phyloP scores from a whole-genome alignment of 2,329 filamentous ascomycete genomes.

The Bimuria novae-zelandiae region DNA sequence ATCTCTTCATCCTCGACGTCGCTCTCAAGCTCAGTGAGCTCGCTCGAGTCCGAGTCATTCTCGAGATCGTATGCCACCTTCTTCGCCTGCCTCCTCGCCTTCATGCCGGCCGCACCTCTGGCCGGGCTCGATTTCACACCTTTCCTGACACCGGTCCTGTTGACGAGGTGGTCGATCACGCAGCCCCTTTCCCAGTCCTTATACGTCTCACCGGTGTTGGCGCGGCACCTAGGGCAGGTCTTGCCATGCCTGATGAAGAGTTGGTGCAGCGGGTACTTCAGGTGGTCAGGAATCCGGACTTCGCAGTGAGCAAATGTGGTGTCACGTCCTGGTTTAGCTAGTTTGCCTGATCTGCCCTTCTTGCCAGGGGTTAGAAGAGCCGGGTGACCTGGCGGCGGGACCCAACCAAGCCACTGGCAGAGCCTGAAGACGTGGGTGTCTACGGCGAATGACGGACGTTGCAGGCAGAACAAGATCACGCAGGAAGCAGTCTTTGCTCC shows the following conservation, averaged over 20 bases:
- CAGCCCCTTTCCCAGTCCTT: slow-evolving; percentile 68
- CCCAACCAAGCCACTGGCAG: slow-evolving; percentile 65
- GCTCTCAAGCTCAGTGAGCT: slow-evolving; percentile 34
- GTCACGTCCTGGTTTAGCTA: slow-evolving; percentile 52
- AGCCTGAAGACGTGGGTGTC: slow-evolving; percentile 70
- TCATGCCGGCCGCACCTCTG: slow-evolving; percentile 16
- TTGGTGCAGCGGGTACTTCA: slow-evolving; percentile 67
- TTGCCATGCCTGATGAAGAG: slow-evolving; percentile 67
- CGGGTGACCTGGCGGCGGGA: slow-evolving; percentile 52
- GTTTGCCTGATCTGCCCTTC: slow-evolving; percentile 51
- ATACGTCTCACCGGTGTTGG: slow-evolving; percentile 63
- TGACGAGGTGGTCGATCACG: slow-evolving; percentile 67
- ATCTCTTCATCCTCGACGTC: slow-evolving; percentile 25
- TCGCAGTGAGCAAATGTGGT: slow-evolving; percentile 65
- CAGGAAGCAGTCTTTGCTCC: slow-evolving; percentile 70
- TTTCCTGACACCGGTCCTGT: slow-evolving; percentile 60
- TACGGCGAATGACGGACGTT: slow-evolving; percentile 66
- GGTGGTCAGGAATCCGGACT: slow-evolving; percentile 62
- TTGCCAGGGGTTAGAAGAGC: slow-evolving; percentile 35
- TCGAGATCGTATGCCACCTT: slow-evolving; percentile 29
- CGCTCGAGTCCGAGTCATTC: slow-evolving; percentile 31
- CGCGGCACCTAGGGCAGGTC: slow-evolving; percentile 63
- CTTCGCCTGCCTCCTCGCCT: slow-evolving; percentile 11
- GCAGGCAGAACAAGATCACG: slow-evolving; percentile 67
- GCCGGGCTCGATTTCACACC: slow-evolving; percentile 27